These are phyloP conservation scores for Cladophialophora carrionii DNA, from an alignment of 2,329 filamentous ascomycete species.

Conservation along the genomic window DNA sequence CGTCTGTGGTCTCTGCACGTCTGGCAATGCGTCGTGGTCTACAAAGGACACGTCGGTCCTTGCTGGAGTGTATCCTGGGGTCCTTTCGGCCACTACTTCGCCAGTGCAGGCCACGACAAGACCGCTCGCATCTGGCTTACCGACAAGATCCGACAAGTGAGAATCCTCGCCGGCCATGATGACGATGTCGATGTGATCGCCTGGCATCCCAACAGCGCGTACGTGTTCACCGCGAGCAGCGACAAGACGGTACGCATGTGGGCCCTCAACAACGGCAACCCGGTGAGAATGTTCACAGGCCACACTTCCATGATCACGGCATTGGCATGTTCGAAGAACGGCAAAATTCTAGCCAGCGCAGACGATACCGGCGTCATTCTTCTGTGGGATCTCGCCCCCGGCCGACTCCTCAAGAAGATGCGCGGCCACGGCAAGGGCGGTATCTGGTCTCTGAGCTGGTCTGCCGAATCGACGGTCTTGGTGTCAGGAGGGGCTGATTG, in stretches of 20 bases:
- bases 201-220: constrained; percentile 93
- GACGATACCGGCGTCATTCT: constrained; percentile 88
- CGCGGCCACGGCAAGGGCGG: constrained; percentile 91
- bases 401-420: constrained; percentile 85
- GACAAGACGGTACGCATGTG: constrained; percentile 98
- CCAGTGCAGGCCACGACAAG: constrained; percentile 83
- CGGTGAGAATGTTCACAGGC: constrained; percentile 88
- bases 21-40: constrained; percentile 90
- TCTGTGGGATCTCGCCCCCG: constrained; percentile 91
- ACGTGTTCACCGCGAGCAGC: constrained; percentile 88
- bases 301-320: constrained; percentile 86
- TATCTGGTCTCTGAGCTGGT: constrained; percentile 92
- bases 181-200: constrained; percentile 87
- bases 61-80: constrained; percentile 89
- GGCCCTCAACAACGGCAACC: constrained; percentile 83
- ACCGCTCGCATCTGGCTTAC: constrained; percentile 90
- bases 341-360: constrained; percentile 86
- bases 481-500: constrained; percentile 89
- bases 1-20: constrained; percentile 91
- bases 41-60: constrained; percentile 88
- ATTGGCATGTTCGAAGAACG: constrained; percentile 82
- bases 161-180: constrained; percentile 89
- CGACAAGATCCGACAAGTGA: constrained; percentile 84
- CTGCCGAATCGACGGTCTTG: constrained; percentile 85
- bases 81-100: constrained; percentile 93